These are phyloP conservation scores for Cichorium intybus DNA, from an alignment of 140 eudicot species.

Conservation along the genomic window DNA sequence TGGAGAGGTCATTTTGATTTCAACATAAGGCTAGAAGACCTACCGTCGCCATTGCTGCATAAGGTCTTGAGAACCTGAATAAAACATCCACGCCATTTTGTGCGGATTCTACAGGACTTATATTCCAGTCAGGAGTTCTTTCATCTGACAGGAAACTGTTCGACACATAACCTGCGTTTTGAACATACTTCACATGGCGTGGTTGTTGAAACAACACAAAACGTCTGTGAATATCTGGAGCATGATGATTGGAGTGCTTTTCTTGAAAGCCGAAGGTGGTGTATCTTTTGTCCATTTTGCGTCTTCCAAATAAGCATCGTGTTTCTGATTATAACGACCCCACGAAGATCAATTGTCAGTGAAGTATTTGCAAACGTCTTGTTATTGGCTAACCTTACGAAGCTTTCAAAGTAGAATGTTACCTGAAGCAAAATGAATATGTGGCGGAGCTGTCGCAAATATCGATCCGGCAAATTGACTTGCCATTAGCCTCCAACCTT, in stretches of 20 bases:
- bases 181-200: background rate
- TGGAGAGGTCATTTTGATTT: too few relatives aligned
- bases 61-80: constrained; percentile 36
- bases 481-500: constrained; percentile 10
- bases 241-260: background rate
- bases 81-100: constrained; percentile 10
- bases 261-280: background rate
- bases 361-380: background rate
- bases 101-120: constrained; percentile 2
- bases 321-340: background rate
- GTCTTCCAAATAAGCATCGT: background rate
- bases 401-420: background rate
- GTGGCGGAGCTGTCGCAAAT: background rate
- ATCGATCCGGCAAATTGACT: background rate
- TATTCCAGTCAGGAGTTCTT: background rate
- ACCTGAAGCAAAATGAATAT: constrained; percentile 11
- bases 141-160: background rate
- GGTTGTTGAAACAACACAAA: background rate
- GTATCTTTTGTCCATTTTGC: constrained; percentile 5
- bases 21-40: too few relatives aligned
- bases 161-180: background rate
- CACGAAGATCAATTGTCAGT: background rate
- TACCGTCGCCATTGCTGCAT: constrained; percentile 35
- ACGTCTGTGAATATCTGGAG: background rate
- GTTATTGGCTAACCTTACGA: background rate